Conservation (phyloP, 306 rosid species). For the Mucuna pruriens region DNA sequence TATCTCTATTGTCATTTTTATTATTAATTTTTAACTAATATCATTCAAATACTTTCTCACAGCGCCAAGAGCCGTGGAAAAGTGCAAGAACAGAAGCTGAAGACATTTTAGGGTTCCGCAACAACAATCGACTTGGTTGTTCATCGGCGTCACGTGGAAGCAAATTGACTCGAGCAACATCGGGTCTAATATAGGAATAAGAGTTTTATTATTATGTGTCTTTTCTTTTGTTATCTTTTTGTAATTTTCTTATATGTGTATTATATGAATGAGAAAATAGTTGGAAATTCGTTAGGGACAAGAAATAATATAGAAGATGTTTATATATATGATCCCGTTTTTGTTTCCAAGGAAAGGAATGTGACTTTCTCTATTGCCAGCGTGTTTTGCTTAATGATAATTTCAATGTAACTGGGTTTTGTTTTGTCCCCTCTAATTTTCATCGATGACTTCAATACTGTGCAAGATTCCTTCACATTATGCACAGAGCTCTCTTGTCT, state of each 20-base stretch:
- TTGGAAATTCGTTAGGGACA: slow-evolving; percentile 59
- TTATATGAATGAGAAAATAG: slow-evolving; percentile 56
- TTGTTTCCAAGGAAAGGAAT: slow-evolving; percentile 29
- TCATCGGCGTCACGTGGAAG: slow-evolving; percentile 28
- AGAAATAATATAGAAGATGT: slow-evolving; percentile 66
- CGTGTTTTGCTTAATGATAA: slow-evolving; percentile 36
- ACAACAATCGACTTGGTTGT: slow-evolving; percentile 22
- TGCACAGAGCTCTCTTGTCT: background rate
- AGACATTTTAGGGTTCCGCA: slow-evolving; percentile 1
- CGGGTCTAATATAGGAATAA: slow-evolving; percentile 53
- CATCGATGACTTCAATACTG: background rate
- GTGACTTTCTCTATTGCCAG: slow-evolving; percentile 20
- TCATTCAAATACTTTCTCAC: slow-evolving; percentile 10
- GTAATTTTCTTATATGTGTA: slow-evolving; percentile 22
- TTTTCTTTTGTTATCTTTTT: slow-evolving; percentile 41
- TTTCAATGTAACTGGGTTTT: slow-evolving; percentile 30
- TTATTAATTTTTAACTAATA: too few relatives aligned
- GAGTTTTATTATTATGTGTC: slow-evolving; percentile 38
- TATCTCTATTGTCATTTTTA: too few relatives aligned
- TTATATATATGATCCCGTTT: slow-evolving; percentile 59
- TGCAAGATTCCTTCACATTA: slow-evolving; percentile 32
- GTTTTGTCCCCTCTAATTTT: slow-evolving; percentile 26
- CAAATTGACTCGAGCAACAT: slow-evolving; percentile 47
- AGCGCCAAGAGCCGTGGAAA: slow-evolving; percentile 92
- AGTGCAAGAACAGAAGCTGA: slow-evolving; percentile 77